Percentiles rank a stretch among this genome's conserved stretches.
Evolutionary conservation across 257 asterid genomes (phyloP).

Genomic region (Catharanthus roseus): DNA sequence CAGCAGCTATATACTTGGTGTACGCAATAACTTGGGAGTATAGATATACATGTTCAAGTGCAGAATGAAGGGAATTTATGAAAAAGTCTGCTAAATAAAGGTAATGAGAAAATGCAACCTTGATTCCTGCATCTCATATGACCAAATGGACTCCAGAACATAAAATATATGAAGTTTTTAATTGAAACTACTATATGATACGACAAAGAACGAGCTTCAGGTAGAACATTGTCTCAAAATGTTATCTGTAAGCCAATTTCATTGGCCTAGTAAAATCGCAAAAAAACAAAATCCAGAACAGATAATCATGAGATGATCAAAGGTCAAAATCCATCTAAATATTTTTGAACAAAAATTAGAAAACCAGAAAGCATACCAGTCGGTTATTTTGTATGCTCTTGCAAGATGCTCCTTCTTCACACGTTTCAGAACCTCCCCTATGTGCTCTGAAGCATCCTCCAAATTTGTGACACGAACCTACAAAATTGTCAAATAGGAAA

Average conservation of each 20-base stretch:
- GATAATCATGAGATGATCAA: background rate
- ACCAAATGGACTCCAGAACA: background rate
- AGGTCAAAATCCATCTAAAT: background rate
- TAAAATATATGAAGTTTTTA: background rate
- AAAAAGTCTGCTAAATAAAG: too few species aligned
- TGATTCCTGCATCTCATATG: too few species aligned
- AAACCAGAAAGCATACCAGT: conserved; percentile 47
- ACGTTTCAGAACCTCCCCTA: conserved; percentile 86
- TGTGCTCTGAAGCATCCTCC: conserved; percentile 94
- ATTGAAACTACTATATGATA: background rate
- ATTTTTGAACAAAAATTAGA: background rate
- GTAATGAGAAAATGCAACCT: too few species aligned
- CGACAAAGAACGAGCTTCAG: background rate
- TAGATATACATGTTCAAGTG: too few species aligned
- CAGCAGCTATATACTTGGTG: background rate
- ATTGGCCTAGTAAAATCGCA: background rate
- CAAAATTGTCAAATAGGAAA: background rate
- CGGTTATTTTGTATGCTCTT: conserved; percentile 75
- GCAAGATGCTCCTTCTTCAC: conserved; percentile 76
- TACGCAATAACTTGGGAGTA: background rate
- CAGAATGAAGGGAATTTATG: too few species aligned
- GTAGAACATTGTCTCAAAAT: background rate
- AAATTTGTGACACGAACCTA: conserved; percentile 93
- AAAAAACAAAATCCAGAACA: background rate
- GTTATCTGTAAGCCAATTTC: background rate